These are phyloP conservation scores for Trypanosoma boissoni DNA, from an alignment of 208 protist species.

Conservation along the genomic window DNA sequence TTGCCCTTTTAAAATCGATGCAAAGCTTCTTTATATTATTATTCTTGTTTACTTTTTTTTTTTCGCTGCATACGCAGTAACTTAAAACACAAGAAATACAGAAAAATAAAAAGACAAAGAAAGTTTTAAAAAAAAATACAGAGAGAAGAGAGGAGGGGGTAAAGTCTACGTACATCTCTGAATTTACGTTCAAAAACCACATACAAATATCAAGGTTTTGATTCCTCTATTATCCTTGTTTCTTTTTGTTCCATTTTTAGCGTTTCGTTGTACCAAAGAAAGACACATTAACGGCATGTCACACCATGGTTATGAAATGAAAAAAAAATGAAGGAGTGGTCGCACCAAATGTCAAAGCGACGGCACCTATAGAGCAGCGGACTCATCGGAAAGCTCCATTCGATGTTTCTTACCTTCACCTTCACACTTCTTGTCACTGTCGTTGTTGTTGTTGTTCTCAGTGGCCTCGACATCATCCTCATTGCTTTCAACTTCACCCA, in stretches of 20 bases:
- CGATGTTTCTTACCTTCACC: neutral
- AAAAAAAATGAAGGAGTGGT: conserved; percentile 11
- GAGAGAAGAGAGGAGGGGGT: conserved; percentile 11
- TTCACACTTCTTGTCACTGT: conserved; percentile 23
- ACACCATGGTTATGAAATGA: no score
- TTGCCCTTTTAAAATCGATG: no score
- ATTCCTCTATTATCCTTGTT: no score
- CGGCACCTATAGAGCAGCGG: neutral
- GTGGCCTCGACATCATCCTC: conserved; percentile 3
- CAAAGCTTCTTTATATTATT: no score
- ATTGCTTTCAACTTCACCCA: conserved; percentile 12
- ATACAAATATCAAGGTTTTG: no score
- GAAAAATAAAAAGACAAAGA: conserved; percentile 11
- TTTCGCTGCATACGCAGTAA: no score
- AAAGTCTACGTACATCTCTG: no score
- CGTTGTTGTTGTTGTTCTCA: no score
- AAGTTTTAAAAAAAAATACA: conserved; percentile 13
- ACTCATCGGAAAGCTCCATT: neutral
- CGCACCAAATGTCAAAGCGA: neutral
- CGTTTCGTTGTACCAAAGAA: no score
- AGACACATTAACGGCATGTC: neutral
- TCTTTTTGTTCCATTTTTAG: no score
- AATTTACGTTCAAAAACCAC: no score
- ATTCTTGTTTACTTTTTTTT: no score
- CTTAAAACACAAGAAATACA: neutral